Conservation (phyloP, 1,284 basidiomycete genomes). For the Farysia itapuensis region DNA sequence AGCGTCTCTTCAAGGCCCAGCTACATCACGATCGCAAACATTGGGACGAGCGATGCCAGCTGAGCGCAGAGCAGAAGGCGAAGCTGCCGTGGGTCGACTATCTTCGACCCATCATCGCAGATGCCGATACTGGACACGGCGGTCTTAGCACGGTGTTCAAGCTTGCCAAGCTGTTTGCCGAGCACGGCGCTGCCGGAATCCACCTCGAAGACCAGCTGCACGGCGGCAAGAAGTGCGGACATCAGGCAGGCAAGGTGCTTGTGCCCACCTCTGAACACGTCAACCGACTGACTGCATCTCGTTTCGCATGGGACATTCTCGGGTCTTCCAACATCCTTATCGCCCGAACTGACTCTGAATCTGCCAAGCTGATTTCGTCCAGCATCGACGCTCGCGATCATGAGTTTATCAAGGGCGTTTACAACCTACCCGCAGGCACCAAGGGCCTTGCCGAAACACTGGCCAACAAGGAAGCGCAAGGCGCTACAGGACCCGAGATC, state of each 20-base stretch:
- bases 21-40: conserved; percentile 60
- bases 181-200: conserved; percentile 80
- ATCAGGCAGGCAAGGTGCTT: conserved; percentile 88
- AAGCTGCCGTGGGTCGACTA: conserved; percentile 59
- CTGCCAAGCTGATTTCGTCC: conserved; percentile 80
- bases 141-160: conserved; percentile 96
- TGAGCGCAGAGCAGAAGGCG: conserved; percentile 45
- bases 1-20: conserved; percentile 60
- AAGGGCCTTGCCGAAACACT: conserved; percentile 53
- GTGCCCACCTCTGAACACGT: conserved; percentile 84
- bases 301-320: conserved; percentile 84
- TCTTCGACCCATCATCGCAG: conserved; percentile 60
- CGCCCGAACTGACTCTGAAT: conserved; percentile 87
- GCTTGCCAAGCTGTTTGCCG: conserved; percentile 86
- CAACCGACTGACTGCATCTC: conserved; percentile 76
- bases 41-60: conserved; percentile 53
- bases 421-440: conserved; percentile 49
- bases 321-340: conserved; percentile 85
- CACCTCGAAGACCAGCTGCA: conserved; percentile 60
- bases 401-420: conserved; percentile 59
- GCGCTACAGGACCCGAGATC: conserved; percentile 45
- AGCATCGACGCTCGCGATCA: conserved; percentile 77
- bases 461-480: conserved; percentile 45
- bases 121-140: conserved; percentile 72
- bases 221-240: conserved; percentile 70